Base-by-base conservation (phyloP, 331 rosid species). In the Telfairia occidentalis region DNA sequence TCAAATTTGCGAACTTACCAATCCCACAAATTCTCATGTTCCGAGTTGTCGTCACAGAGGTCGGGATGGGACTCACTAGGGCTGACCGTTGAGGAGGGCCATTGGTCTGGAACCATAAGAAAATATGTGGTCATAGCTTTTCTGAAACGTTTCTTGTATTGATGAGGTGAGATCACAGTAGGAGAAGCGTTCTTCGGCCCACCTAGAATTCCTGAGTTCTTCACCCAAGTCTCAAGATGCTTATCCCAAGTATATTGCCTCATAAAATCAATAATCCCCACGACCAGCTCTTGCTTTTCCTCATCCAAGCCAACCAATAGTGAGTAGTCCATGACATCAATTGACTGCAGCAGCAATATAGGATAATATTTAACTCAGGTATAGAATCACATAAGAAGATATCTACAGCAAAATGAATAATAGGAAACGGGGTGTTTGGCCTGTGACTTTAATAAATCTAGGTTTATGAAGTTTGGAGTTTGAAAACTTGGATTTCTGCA, bases 191-290 rank as follows among this genome's bases (percentile, higher is more conserved):
- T 90, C 85, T 74, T 95, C 77, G 96, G 86, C 48, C 97, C 97
- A 61, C 99, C 99, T 21, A 95, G 96, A 60, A 95, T 90, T 64
- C 98, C 97, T 2, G 96, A 90, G 82, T 90, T 89, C 80, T 95
- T 95, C 65, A 90, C 96, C 99, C 99, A 95, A 29, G 97, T 88
- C 83, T 95, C 99, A 69, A 95, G 96, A 83, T 95, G 99, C 82
- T 95, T 95, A 86, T 95, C 99, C 99, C 97, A 95, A 10, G 99
- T 95, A 84, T 95, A 95, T 75, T 95, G 99, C 71, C 99, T 92
- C 99, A 95, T 84, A 84, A 88, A 95, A 80, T 95, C 99, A 77
- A 95, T 95, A 81, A 95, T 90, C 84, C 97, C 99, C 73, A 95
- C 87, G 78, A 95, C 93, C 83, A 95, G 79, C 76, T 95, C 93